A percentile compares a stretch with the other conserved stretches of the same genome.
These are phyloP conservation scores for Coniochaeta ligniaria DNA, from an alignment of 2,329 filamentous ascomycete genomes.

Conservation along the genomic window DNA sequence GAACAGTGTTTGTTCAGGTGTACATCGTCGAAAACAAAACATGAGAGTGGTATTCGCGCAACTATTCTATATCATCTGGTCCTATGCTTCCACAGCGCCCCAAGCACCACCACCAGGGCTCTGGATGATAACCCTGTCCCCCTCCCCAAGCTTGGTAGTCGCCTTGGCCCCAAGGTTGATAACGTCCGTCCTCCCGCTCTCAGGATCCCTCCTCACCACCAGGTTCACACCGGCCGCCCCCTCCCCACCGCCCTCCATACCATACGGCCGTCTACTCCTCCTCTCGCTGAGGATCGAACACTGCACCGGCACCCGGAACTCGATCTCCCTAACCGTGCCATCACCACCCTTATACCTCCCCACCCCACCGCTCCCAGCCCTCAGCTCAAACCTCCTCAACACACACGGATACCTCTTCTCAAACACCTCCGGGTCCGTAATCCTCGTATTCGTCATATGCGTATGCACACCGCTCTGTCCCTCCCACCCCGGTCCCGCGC, in stretches of 20 bases:
- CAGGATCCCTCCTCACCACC: conserved; percentile 13
- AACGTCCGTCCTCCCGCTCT: conserved; percentile 14
- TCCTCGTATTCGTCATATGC: conserved; percentile 19
- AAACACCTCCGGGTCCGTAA: conserved; percentile 20
- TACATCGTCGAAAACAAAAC: too few species aligned
- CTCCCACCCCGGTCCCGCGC: conserved; percentile 20
- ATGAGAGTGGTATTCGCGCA: too few species aligned
- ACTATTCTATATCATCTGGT: too few species aligned
- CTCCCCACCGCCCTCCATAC: conserved; percentile 20
- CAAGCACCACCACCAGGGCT: conserved; percentile 25
- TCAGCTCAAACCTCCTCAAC: conserved; percentile 17
- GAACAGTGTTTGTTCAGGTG: too few species aligned
- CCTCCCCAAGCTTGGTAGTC: conserved; percentile 18
- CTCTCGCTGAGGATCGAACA: conserved; percentile 25
- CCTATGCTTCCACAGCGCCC: conserved; percentile 4
- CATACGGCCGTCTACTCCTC: conserved; percentile 22
- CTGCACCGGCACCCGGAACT: conserved; percentile 21
- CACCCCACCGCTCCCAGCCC: conserved; percentile 16
- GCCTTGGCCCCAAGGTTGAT: conserved; percentile 23
- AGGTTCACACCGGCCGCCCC: conserved; percentile 18
- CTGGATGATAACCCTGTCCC: conserved; percentile 25
- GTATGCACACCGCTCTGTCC: conserved; percentile 18
- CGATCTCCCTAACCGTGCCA: conserved; percentile 22
- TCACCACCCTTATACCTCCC: conserved; percentile 22
- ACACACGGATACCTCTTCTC: conserved; percentile 24